Base-by-base conservation (phyloP, 176 grass and related monocot genomes). In the Luzula sylvatica region DNA sequence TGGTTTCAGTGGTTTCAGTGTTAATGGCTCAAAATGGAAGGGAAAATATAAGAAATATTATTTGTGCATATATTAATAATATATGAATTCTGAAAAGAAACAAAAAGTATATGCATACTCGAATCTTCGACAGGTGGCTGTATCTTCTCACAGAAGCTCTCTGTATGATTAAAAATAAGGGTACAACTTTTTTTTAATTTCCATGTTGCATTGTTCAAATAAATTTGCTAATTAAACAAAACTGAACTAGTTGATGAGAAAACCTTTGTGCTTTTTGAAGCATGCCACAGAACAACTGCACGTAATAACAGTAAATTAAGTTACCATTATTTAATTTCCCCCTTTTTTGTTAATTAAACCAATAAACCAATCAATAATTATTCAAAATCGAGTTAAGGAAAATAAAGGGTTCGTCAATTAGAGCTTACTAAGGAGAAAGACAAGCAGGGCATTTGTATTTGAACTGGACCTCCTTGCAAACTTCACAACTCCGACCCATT, bases 231-330 rank as follows among this genome's bases (percentile, higher is more conserved):
- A 16, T 28, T 3, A 55, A 55, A 67, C 14, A 40, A 26, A 55
- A 65, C 20, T 39, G 3, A 47, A 14, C 20, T 45, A 42, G 3
- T 50, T 15, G 62, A 20, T 47, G 30, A 3, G 57, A 55, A 21
- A 76, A 96, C 90, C 90, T 96, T 96, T 96, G 65, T 96, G 92
- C 54, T 82, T 89, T 68, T 86, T 96, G 52, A 89, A 96, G 72
- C 92, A 96, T 58, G 40, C 50, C 68, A 96, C 75, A 2, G 92
- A 96, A 56, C 85, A 96, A 80, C 85, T 96, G 92, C 74, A 80
- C 50, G 8, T 7, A 53, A 66, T 24, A 67, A 76, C 25, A 72
- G 24, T 14, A 63, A 61, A 25, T 5, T 18, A 49, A 29, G 26
- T 52, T n/a, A 52, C 7, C 46, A 6, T 1, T 58, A 63, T 25